Conservation (phyloP, 805 yeast species). For the Yarrowia sp. region DNA sequence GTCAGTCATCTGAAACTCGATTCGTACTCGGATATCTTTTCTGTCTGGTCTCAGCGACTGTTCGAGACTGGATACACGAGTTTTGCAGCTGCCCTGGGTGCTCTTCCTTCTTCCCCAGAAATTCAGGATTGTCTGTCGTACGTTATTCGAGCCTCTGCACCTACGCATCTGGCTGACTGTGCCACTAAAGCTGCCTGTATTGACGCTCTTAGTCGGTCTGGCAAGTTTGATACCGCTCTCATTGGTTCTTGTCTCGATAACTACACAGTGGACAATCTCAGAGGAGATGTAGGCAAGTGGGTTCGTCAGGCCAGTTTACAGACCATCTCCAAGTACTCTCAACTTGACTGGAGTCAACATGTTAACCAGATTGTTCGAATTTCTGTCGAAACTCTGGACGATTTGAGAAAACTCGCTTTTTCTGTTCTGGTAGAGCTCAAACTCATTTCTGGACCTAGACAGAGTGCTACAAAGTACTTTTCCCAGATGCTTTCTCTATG, state of each 20-base stretch:
- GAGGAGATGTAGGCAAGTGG: slow-evolving; percentile 90
- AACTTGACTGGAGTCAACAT: slow-evolving; percentile 26
- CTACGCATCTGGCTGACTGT: neutral
- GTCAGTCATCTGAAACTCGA: neutral
- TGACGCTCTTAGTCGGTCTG: slow-evolving; percentile 30
- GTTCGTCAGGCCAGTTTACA: slow-evolving; percentile 53
- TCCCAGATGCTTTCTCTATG: neutral
- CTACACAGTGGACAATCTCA: slow-evolving; percentile 62
- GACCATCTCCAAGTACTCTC: slow-evolving; percentile 36
- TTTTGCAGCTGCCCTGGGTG: slow-evolving; percentile 3
- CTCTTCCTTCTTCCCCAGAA: neutral
- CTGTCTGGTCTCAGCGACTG: slow-evolving; percentile 15
- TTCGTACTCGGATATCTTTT: neutral
- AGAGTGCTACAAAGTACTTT: neutral
- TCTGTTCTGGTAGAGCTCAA: neutral
- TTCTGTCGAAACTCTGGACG: slow-evolving; percentile 6
- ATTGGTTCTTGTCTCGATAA: slow-evolving; percentile 52
- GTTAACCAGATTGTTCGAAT: slow-evolving; percentile 23
- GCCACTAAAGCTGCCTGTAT: slow-evolving; percentile 26
- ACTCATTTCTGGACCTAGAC: neutral
- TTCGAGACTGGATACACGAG: neutral
- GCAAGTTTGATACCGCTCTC: slow-evolving; percentile 28
- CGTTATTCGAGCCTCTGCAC: neutral
- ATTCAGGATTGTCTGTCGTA: neutral
- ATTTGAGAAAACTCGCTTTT: neutral